phyloP scores from a whole-genome alignment of 495 filamentous ascomycete species.

The Pseudevernia furfuracea region DNA sequence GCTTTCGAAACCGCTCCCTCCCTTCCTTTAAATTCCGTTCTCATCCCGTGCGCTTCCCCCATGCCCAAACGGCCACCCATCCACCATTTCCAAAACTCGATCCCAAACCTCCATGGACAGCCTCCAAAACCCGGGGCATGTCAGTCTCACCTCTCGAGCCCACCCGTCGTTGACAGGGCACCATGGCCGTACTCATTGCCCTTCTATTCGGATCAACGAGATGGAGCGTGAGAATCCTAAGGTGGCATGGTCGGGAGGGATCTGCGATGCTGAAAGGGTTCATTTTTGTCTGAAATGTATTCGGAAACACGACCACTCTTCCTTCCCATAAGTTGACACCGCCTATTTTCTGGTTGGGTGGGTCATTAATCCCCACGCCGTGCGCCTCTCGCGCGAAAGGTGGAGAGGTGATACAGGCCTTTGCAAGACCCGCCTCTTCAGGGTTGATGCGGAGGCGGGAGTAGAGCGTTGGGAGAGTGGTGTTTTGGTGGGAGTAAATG shows the following conservation, averaged over 20 bases:
- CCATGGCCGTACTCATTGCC: no score
- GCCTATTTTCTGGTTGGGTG: conserved; percentile 33
- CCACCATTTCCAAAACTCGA: conserved; percentile 23
- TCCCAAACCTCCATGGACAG: conserved; percentile 32
- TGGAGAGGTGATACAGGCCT: no score
- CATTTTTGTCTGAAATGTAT: conserved; percentile 43
- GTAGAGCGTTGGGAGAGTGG: no score
- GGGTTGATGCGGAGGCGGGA: no score
- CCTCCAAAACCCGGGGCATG: conserved; percentile 21
- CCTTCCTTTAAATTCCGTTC: no score
- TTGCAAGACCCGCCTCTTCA: no score
- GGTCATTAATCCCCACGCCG: conserved; percentile 27
- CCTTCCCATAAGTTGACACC: conserved; percentile 24
- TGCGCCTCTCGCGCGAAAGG: no score
- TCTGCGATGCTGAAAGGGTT: conserved; percentile 41
- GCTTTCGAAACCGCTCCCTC: no score
- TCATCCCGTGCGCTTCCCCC: conserved; percentile 34
- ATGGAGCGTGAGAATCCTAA: conserved; percentile 43
- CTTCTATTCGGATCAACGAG: no score
- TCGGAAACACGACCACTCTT: conserved; percentile 32
- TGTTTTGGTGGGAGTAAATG: no score
- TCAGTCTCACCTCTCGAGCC: conserved; percentile 13
- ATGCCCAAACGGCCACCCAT: conserved; percentile 34
- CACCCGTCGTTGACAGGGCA: conserved; percentile 47
- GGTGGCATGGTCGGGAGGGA: conserved; percentile 40